A percentile compares a stretch with the other conserved stretches of the same genome.
These are phyloP conservation scores for Melampsora larici-populina DNA, from an alignment of 1,284 basidiomycete species.

Conservation along the genomic window DNA sequence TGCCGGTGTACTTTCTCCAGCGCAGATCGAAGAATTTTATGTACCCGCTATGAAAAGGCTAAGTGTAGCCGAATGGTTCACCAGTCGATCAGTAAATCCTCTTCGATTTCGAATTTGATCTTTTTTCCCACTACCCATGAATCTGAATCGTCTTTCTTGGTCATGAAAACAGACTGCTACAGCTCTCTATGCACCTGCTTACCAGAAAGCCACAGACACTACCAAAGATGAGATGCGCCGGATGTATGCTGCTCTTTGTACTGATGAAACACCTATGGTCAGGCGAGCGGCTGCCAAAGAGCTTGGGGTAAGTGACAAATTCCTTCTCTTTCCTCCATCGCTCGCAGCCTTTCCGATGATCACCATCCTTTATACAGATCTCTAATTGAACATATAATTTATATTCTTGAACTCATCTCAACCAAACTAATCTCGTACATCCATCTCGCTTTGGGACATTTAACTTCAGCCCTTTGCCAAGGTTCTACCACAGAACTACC, in stretches of 20 bases:
- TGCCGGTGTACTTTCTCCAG: conserved; percentile 69
- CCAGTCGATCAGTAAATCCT: conserved; percentile 60
- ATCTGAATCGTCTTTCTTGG: background rate
- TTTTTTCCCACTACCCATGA: background rate
- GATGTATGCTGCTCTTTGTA: conserved; percentile 75
- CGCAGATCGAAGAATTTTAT: conserved; percentile 85
- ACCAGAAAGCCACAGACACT: conserved; percentile 68
- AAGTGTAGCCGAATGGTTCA: conserved; percentile 96
- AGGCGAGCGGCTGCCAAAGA: conserved; percentile 92
- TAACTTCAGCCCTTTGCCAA: conserved; percentile 50
- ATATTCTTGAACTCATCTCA: background rate
- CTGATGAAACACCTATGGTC: conserved; percentile 99
- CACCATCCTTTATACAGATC: conserved; percentile 4
- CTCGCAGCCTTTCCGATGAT: background rate
- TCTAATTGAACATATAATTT: background rate
- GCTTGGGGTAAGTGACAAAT: conserved; percentile 71
- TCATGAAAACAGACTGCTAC: conserved; percentile 84
- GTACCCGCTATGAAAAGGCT: conserved; percentile 87
- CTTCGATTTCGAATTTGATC: background rate
- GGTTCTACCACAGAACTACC: conserved; percentile 53
- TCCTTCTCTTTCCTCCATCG: conserved; percentile 7
- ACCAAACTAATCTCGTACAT: background rate
- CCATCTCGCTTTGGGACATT: background rate
- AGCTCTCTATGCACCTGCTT: conserved; percentile 89
- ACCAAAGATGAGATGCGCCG: conserved; percentile 87